Base-by-base conservation (phyloP, 495 filamentous ascomycete genomes). In the Daldinia caldariorum region DNA sequence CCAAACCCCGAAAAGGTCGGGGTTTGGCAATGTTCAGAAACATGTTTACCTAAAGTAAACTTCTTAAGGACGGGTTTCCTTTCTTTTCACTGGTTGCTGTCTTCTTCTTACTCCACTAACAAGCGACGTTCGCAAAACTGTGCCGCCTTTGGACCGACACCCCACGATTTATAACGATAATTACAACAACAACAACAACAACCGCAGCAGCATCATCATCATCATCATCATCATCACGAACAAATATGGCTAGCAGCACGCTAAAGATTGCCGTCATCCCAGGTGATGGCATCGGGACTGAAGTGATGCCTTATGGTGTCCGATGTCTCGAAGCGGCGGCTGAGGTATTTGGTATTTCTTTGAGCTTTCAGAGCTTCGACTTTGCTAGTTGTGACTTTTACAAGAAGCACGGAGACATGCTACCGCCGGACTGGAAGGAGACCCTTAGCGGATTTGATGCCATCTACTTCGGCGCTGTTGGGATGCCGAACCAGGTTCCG, bases 391-490 rank as follows among this genome's bases (percentile, higher is more conserved):
- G 71, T 14, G 70, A 58, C 26, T 78, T 72, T 59, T 78, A 74
- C 50, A 31, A 72, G 47, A 68, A 74, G 26, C 77, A 79, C 54
- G 77, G 76, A 3, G 72, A 72, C 12, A 75, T 76, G 75, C 45
- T 79, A 35, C 75, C 75, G 9, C 49, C 43, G 13, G 74, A 78
- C 49, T 76, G 76, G 74, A 78, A 76, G 43, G 43, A 69, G 49
- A 70, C 56, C 6, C 61, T 79, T 5, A 38, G 58, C 7, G 51
- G 45, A 0, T 79, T 79, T 22, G 75, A 79, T 38, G 75, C 75
- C 12, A 78, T 79, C 8, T 78, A 78, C 43, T 76, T 79, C 51
- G 77, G 77, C 14, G 74, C 77, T n/a, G 72, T 79, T 10, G 76
- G 75, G 6, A 75, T 76, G 70, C 76, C 77, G 0, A 74, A 71